phyloP scores from a whole-genome alignment of 352 stramenopile species.

The Pythium plurisporium region DNA sequence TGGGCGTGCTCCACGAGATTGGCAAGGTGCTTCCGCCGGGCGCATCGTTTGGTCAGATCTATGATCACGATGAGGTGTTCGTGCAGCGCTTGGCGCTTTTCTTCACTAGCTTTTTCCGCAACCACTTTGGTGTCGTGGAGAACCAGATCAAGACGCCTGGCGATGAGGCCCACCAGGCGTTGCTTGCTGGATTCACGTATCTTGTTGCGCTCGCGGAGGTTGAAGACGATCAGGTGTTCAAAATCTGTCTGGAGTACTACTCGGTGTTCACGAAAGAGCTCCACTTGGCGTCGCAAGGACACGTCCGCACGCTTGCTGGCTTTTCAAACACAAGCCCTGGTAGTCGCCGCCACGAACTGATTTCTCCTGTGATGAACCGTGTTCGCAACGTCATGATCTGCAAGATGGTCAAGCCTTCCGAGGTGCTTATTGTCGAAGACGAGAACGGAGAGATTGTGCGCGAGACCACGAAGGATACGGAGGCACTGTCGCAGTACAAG shows the following conservation, averaged over 20 bases:
- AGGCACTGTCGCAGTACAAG: slow-evolving; percentile 99
- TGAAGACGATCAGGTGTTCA: slow-evolving; percentile 95
- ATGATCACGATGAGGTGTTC: slow-evolving; percentile 95
- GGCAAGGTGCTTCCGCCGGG: slow-evolving; percentile 88
- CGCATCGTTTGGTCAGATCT: slow-evolving; percentile 90
- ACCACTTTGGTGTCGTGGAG: slow-evolving; percentile 95
- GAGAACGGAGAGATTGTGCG: slow-evolving; percentile 97
- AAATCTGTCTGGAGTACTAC: slow-evolving; percentile 99
- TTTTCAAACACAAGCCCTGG: slow-evolving; percentile 38
- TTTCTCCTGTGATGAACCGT: slow-evolving; percentile 89
- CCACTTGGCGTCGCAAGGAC: slow-evolving; percentile 90
- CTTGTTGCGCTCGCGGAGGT: slow-evolving; percentile 90
- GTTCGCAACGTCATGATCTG: slow-evolving; percentile 98
- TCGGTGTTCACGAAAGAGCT: slow-evolving; percentile 95
- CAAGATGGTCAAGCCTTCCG: slow-evolving; percentile 99
- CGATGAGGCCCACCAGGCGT: slow-evolving; percentile 86
- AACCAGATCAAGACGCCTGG: slow-evolving; percentile 60
- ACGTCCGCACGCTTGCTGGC: slow-evolving; percentile 54
- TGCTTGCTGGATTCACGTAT: slow-evolving; percentile 93
- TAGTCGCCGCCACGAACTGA: slow-evolving; percentile 59
- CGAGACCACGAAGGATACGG: slow-evolving; percentile 99
- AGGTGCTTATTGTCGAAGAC: slow-evolving; percentile 99
- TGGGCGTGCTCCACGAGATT: slow-evolving; percentile 92
- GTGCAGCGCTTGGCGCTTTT: slow-evolving; percentile 97
- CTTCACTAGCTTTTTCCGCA: slow-evolving; percentile 93